Conservation (phyloP, 2,329 filamentous ascomycete species). For the Fusarium nelsonii region DNA sequence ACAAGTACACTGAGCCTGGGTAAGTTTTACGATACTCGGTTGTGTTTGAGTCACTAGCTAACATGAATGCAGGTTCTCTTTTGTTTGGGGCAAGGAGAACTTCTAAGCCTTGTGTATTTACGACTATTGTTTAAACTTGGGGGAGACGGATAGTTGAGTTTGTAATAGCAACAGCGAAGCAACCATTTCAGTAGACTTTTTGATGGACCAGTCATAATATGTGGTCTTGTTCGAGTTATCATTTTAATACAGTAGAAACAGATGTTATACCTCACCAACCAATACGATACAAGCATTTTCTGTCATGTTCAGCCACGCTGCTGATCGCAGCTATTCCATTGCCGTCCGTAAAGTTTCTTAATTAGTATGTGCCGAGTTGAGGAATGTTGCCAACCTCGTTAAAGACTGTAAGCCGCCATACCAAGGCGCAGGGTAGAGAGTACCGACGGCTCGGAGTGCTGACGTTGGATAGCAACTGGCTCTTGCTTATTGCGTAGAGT, state of each 20-base stretch:
- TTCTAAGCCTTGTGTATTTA: slow-evolving; percentile 48
- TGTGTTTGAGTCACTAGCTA: slow-evolving; percentile 42
- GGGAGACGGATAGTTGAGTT: slow-evolving; percentile 15
- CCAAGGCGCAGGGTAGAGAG: slow-evolving; percentile 15
- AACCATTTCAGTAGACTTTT: slow-evolving; percentile 28
- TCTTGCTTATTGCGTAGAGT: neutral
- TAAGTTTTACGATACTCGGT: slow-evolving; percentile 57
- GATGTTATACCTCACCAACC: slow-evolving; percentile 21
- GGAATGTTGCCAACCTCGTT: slow-evolving; percentile 9
- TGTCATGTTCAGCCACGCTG: neutral
- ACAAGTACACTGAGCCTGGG: slow-evolving; percentile 87
- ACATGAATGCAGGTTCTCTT: slow-evolving; percentile 66
- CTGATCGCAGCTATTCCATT: neutral
- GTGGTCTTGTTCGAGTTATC: slow-evolving; percentile 32
- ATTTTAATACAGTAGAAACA: slow-evolving; percentile 40
- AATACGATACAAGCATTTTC: slow-evolving; percentile 26
- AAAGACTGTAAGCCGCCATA: neutral
- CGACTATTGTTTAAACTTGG: slow-evolving; percentile 1
- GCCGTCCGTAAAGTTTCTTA: neutral
- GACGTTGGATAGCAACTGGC: slow-evolving; percentile 17
- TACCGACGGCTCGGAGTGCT: slow-evolving; percentile 13
- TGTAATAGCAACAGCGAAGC: slow-evolving; percentile 27
- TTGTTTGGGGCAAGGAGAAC: slow-evolving; percentile 78
- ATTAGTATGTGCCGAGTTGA: neutral
- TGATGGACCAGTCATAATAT: slow-evolving; percentile 7